Percentiles rank a stretch among this genome's conserved stretches.
Evolutionary conservation across 2,329 filamentous ascomycete species (phyloP).

Genomic region (Ceratocystis eucalypticola): DNA sequence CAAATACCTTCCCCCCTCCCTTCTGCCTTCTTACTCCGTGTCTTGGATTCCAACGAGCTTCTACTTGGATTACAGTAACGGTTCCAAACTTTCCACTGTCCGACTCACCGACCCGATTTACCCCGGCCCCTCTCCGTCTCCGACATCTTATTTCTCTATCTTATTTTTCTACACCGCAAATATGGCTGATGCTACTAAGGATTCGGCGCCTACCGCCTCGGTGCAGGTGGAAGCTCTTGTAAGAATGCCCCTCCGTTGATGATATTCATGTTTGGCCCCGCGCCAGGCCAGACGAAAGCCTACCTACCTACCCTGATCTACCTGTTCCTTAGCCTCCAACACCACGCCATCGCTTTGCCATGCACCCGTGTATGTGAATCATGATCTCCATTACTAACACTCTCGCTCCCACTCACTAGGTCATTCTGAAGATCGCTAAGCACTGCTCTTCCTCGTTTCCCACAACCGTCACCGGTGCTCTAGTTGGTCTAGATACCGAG

Average conservation of each 20-base stretch:
- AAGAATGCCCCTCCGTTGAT: constrained; percentile 28
- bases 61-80: neutral
- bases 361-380: neutral
- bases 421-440: constrained; percentile 97
- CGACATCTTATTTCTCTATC: constrained; percentile 6
- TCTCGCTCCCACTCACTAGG: constrained; percentile 34
- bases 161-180: constrained; percentile 18
- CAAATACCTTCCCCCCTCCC: neutral
- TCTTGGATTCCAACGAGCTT: neutral
- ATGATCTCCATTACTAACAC: constrained; percentile 3
- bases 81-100: neutral
- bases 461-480: constrained; percentile 73
- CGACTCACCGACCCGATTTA: neutral
- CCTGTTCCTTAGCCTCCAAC: constrained; percentile 13
- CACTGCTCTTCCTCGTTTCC: constrained; percentile 82
- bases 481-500: constrained; percentile 85
- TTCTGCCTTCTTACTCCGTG: neutral
- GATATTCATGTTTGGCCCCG: constrained; percentile 25
- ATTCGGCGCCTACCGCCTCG: constrained; percentile 57
- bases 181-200: constrained; percentile 49
- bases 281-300: constrained; percentile 22
- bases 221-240: constrained; percentile 94
- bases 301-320: constrained; percentile 6
- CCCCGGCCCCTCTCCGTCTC: neutral
- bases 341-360: neutral